Evolutionary conservation across 805 yeast species (phyloP).

Genomic region (Saccharomycopsis amapae): DNA sequence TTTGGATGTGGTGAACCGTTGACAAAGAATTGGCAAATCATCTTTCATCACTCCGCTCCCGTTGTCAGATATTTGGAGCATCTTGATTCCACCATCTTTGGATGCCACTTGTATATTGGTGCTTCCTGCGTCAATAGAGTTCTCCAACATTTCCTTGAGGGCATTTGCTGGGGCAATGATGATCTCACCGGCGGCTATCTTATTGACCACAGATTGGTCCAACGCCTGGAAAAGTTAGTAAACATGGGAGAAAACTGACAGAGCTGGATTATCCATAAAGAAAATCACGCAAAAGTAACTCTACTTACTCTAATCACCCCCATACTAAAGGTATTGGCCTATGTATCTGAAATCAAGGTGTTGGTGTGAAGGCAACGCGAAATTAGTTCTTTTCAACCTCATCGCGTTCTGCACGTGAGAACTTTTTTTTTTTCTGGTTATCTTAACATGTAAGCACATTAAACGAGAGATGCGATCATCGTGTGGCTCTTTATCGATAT

Average conservation of each 20-base stretch:
- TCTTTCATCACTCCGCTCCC: constrained; percentile 73
- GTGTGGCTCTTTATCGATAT: too few relatives aligned
- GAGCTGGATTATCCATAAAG: background rate
- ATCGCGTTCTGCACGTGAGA: too few relatives aligned
- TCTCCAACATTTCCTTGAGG: constrained; percentile 85
- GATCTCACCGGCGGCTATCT: constrained; percentile 96
- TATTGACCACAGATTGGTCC: constrained; percentile 69
- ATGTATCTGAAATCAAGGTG: background rate
- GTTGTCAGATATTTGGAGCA: constrained; percentile 82
- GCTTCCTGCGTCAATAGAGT: constrained; percentile 81
- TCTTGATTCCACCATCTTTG: constrained; percentile 88
- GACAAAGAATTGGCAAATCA: constrained; percentile 77
- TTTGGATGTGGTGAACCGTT: constrained; percentile 90
- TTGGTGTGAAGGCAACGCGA: too few relatives aligned
- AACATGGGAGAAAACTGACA: background rate
- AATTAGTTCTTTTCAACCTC: too few relatives aligned
- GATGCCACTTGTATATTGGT: constrained; percentile 67
- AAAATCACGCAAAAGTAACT: background rate
- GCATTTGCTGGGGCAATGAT: constrained; percentile 93
- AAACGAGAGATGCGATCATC: too few relatives aligned
- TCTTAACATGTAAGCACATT: too few relatives aligned
- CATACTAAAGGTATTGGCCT: background rate
- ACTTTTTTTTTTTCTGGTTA: too few relatives aligned
- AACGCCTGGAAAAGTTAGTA: constrained; percentile 34
- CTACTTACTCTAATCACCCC: constrained; percentile 17